Evolutionary conservation across 2,329 filamentous ascomycete species (phyloP).

Genomic region (Didymosphaeria variabile): DNA sequence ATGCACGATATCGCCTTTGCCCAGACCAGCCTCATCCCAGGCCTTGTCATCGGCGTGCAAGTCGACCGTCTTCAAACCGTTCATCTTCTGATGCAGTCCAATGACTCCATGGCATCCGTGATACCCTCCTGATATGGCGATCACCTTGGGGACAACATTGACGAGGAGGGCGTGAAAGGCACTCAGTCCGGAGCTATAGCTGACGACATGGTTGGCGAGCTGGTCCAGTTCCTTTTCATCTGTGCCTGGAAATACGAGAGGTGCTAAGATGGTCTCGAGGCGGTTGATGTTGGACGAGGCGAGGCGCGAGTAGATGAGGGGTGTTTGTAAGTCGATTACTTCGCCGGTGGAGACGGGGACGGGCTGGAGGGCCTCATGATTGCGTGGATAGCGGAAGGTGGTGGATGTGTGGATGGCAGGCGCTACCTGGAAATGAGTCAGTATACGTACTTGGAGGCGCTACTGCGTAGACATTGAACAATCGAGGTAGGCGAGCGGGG

Average conservation of each 20-base stretch:
- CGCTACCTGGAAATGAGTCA: slow-evolving; percentile 62
- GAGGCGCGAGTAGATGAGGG: slow-evolving; percentile 79
- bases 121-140: slow-evolving; percentile 87
- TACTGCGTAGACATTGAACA: no score
- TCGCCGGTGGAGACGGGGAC: slow-evolving; percentile 55
- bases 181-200: slow-evolving; percentile 84
- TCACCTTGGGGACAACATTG: slow-evolving; percentile 81
- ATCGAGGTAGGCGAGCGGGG: no score
- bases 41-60: slow-evolving; percentile 63
- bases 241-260: slow-evolving; percentile 69
- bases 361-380: slow-evolving; percentile 72
- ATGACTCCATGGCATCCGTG: slow-evolving; percentile 94
- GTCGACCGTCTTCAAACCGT: slow-evolving; percentile 75
- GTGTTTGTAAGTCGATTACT: slow-evolving; percentile 38
- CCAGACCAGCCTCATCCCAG: slow-evolving; percentile 71
- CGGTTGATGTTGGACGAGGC: slow-evolving; percentile 81
- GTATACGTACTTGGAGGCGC: not conserved
- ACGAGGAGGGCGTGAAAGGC: slow-evolving; percentile 89
- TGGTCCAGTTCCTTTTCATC: slow-evolving; percentile 25
- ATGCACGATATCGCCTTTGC: slow-evolving; percentile 83
- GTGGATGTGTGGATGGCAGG: slow-evolving; percentile 91
- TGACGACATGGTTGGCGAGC: slow-evolving; percentile 65
- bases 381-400: slow-evolving; percentile 81
- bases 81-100: slow-evolving; percentile 75
- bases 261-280: slow-evolving; percentile 81